Evolutionary conservation across 441 rosid species (phyloP).

Genomic region (Rhodomyrtus psidioides): DNA sequence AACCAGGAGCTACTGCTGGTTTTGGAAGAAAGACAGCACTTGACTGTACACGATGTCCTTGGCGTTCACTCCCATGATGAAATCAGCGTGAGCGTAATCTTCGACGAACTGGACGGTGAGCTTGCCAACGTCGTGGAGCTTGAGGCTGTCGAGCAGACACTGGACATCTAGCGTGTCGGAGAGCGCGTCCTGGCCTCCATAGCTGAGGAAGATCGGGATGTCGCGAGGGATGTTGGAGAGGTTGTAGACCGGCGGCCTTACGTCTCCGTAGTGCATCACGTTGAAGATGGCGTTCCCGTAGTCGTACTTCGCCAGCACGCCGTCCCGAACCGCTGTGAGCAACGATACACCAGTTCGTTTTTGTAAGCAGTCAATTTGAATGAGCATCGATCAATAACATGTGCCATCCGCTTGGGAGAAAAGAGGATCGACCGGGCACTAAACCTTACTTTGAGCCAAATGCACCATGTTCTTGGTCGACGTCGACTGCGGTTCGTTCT

Average conservation of each 20-base stretch:
- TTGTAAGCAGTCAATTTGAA: not conserved
- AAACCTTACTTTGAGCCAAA: slow-evolving; percentile 71
- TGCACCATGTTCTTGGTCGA: slow-evolving; percentile 86
- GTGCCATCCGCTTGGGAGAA: not conserved
- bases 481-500: slow-evolving; percentile 79
- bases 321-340: slow-evolving; percentile 51
- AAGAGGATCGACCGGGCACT: not conserved
- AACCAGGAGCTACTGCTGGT: slow-evolving; percentile 19
- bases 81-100: slow-evolving; percentile 81
- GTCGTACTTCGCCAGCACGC: slow-evolving; percentile 57
- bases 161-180: slow-evolving; percentile 56
- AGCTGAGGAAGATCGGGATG: slow-evolving; percentile 69
- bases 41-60: slow-evolving; percentile 62
- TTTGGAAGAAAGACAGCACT: slow-evolving; percentile 48
- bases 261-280: slow-evolving; percentile 50
- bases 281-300: slow-evolving; percentile 42
- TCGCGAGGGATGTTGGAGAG: slow-evolving; percentile 65
- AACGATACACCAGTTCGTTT: not conserved
- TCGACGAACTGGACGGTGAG: slow-evolving; percentile 46
- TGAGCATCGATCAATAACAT: not conserved
- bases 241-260: slow-evolving; percentile 58
- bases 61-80: slow-evolving; percentile 80
- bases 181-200: slow-evolving; percentile 63
- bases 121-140: slow-evolving; percentile 60
- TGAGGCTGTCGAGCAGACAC: slow-evolving; percentile 46